These are phyloP conservation scores for Nitzschia putrida DNA, from an alignment of 108 stramenopile genomes.

Conservation along the genomic window DNA sequence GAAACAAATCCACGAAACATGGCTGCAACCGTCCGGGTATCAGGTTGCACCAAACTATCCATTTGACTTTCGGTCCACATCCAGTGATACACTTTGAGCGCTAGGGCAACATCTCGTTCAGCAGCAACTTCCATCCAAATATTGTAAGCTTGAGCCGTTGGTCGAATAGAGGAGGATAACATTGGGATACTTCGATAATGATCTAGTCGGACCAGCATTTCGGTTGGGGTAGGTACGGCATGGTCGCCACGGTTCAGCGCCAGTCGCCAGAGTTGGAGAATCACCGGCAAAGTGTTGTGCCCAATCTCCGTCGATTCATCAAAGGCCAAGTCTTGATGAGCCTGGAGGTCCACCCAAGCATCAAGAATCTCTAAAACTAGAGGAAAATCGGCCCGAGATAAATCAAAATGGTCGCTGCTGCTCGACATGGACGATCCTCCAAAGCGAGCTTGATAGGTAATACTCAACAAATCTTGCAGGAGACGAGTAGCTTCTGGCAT, in stretches of 20 bases:
- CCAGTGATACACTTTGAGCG: constrained; percentile 26
- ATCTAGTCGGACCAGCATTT: constrained; percentile 20
- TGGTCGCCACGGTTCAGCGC: not conserved
- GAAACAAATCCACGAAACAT: constrained; percentile 21
- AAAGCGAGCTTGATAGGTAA: not conserved
- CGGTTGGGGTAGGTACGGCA: not conserved
- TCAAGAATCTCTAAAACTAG: too few species aligned
- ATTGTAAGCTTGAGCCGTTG: constrained; percentile 36
- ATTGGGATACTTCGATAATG: constrained; percentile 9
- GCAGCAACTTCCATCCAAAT: constrained; percentile 31
- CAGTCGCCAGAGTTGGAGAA: constrained; percentile 8
- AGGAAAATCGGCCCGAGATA: too few species aligned
- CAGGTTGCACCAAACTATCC: constrained; percentile 28
- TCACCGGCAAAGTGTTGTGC: too few species aligned
- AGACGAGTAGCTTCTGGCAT: not conserved
- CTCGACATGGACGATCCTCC: too few species aligned
- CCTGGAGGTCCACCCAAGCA: too few species aligned
- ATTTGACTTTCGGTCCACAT: constrained; percentile 29
- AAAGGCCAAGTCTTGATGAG: too few species aligned
- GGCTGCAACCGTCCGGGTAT: constrained; percentile 25
- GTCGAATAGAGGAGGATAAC: constrained; percentile 11
- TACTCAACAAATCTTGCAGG: not conserved
- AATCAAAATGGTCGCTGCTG: too few species aligned
- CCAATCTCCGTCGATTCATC: too few species aligned
- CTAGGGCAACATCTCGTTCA: constrained; percentile 12